Conservation (phyloP, 2,329 filamentous ascomycete genomes). For the Sarocladium strictum region DNA sequence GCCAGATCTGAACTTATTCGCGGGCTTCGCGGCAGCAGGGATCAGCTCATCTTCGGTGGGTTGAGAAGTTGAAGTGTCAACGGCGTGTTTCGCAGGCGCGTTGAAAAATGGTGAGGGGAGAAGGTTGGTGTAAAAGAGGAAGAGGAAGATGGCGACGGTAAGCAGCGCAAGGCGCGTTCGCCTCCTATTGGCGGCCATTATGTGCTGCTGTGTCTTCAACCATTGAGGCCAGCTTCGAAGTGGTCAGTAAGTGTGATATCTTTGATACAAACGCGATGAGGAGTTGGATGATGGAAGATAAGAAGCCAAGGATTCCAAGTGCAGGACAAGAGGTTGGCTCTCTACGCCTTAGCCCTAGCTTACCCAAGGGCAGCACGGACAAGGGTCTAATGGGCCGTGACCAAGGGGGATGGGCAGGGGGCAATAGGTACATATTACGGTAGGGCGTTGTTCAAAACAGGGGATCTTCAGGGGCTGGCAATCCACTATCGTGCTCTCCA, state of each 20-base stretch:
- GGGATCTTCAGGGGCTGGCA: neutral
- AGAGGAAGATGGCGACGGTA: conserved; percentile 2
- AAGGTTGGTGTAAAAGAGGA: conserved; percentile 7
- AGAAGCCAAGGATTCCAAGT: neutral
- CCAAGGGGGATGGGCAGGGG: too few relatives aligned
- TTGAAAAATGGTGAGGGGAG: neutral
- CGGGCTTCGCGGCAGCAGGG: conserved; percentile 5
- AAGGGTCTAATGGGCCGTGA: too few relatives aligned
- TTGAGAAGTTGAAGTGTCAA: neutral
- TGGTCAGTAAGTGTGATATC: neutral
- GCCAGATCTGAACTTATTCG: conserved; percentile 6
- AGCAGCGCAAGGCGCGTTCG: conserved; percentile 8
- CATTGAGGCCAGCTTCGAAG: neutral
- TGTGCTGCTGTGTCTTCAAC: neutral
- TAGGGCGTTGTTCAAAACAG: too few relatives aligned
- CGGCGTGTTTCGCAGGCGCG: neutral
- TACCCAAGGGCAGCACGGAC: too few relatives aligned
- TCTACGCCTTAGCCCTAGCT: too few relatives aligned
- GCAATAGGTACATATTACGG: too few relatives aligned
- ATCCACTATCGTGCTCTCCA: neutral
- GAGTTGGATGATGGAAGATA: neutral
- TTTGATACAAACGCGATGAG: neutral
- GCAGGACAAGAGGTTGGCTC: neutral
- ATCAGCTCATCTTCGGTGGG: conserved; percentile 6
- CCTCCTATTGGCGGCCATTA: conserved; percentile 5